Base-by-base conservation (phyloP, 177 flowering plant species). In the Vitis hybrid region DNA sequence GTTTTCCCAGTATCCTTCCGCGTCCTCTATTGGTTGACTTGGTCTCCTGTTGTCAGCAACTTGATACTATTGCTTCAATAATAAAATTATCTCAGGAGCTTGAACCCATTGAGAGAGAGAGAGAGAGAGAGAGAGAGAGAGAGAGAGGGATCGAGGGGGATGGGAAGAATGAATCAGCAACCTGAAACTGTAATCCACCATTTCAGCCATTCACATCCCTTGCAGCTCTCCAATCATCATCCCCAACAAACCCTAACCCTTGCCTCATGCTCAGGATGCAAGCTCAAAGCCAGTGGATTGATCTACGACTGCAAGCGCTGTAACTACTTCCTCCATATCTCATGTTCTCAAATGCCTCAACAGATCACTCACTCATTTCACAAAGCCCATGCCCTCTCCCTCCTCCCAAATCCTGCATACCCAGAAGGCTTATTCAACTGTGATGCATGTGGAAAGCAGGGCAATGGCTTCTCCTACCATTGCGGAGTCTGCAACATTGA, bases 391-490 rank as follows among this genome's bases (percentile, higher is more conserved):
- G 71, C 68, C 26, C 80, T 86, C 15, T 11, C 68, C 5, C 84
- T 84, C 65, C 73, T 74, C n/a, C 70, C 76, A 8, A 26, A 3
- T 50, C 76, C 85, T 16, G 59, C 73, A 19, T 73, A 81, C 76
- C 77, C 75, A 3, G 68, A 70, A 10, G 83, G 84, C 50, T 53
- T 73, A 57, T 82, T 81, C 77, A 61, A 34, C 45, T 84, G 90
- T 59, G 79, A 82, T 53, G 87, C 85, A 0, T 86, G 90, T 49
- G 71, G 78, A 2, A 64, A 71, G 10, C 61, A 67, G 2, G 81
- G 87, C 5, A 68, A 71, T 14, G 85, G 80, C 19, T 84, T 86
- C 74, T 81, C 82, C 9, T 86, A 82, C 79, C 82, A 80, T 34
- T 86, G 87, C 48, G 48, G 11, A 1, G 55, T 49, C 3, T 84